Evolutionary conservation across 2,329 filamentous ascomycete species (phyloP).

Genomic region (Cladosporium oxysporum): DNA sequence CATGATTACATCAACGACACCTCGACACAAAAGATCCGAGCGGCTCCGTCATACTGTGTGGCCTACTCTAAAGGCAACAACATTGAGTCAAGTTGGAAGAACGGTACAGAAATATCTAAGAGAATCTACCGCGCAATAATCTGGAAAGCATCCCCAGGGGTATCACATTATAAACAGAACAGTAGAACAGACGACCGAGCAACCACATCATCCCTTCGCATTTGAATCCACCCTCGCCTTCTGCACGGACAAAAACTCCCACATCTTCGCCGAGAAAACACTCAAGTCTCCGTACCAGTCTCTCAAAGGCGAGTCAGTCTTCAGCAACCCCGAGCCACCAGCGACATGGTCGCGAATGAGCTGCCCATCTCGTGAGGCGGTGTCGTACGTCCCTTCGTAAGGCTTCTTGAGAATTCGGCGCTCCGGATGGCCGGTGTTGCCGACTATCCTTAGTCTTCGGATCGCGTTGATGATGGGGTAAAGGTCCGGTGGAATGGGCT

Average conservation of each 20-base stretch:
- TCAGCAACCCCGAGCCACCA: neutral
- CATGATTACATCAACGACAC: neutral
- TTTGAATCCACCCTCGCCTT: neutral
- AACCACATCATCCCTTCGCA: neutral
- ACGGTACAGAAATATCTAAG: neutral
- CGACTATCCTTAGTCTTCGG: neutral
- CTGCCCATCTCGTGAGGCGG: neutral
- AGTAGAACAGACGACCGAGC: neutral
- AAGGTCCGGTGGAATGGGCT: neutral
- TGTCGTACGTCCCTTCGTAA: neutral
- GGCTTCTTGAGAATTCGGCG: neutral
- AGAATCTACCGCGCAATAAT: neutral
- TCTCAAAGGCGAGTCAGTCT: conserved; percentile 2
- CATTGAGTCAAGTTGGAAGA: neutral
- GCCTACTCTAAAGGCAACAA: neutral
- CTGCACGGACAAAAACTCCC: conserved; percentile 4
- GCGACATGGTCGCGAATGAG: conserved; percentile 9
- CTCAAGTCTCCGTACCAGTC: conserved; percentile 4
- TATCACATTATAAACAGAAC: neutral
- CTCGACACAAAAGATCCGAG: neutral
- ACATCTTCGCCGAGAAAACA: neutral
- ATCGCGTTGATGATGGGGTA: neutral
- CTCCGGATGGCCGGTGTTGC: neutral
- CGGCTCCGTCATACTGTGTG: neutral
- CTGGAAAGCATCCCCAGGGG: neutral